phyloP scores from a whole-genome alignment of 108 stramenopile genomes.

The Skeletonema costatum region DNA sequence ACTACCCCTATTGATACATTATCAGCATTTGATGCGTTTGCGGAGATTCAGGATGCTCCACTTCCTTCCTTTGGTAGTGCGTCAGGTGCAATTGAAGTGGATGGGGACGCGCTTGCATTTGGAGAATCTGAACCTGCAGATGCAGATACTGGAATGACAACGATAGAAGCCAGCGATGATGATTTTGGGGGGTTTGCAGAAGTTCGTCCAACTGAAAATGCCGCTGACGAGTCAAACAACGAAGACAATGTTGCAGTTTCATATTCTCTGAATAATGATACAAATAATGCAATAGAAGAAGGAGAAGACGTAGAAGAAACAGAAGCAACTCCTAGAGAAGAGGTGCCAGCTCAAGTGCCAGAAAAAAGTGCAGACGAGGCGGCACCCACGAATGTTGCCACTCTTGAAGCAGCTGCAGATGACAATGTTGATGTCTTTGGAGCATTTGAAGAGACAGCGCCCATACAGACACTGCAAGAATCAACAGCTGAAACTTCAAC shows the following conservation, averaged over 20 bases:
- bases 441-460: background rate
- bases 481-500: no score
- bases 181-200: background rate
- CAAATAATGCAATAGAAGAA: background rate
- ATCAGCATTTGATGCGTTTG: slow-evolving; percentile 22
- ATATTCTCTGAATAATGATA: background rate
- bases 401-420: background rate
- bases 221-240: background rate
- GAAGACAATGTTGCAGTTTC: background rate
- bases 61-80: background rate
- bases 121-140: background rate
- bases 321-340: background rate
- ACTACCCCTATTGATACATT: background rate
- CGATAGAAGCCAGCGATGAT: background rate
- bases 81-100: background rate
- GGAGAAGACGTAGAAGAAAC: background rate
- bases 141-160: background rate
- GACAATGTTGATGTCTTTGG: background rate
- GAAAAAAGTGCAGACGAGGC: background rate
- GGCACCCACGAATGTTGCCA: background rate
- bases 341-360: background rate
- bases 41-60: background rate
- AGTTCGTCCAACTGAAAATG: background rate
- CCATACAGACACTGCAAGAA: background rate
- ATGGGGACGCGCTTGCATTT: background rate